Evolutionary conservation across 192 early-diverging fungal genomes (phyloP).

Genomic region (Backusella liffmaniae): DNA sequence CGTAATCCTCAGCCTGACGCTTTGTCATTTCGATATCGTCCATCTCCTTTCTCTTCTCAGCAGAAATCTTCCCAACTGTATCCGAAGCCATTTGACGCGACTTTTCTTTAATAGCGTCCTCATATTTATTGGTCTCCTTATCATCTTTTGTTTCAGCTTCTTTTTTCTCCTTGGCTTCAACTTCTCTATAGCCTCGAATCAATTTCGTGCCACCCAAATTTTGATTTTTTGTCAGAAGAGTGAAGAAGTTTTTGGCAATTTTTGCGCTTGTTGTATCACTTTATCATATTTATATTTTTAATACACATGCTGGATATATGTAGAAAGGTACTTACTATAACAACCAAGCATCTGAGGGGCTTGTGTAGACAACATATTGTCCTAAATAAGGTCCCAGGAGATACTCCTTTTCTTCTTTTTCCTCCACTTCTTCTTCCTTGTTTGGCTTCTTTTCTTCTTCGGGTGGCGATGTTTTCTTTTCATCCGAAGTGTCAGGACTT

Average conservation of each 20-base stretch:
- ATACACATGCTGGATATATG: background rate
- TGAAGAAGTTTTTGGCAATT: slow-evolving; percentile 51
- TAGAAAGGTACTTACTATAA: slow-evolving; percentile 34
- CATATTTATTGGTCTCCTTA: background rate
- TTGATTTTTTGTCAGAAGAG: slow-evolving; percentile 47
- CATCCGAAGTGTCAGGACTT: background rate
- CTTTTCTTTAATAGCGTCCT: background rate
- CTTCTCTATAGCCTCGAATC: slow-evolving; percentile 73
- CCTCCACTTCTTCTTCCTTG: background rate
- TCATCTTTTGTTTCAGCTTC: background rate
- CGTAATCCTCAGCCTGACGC: slow-evolving; percentile 47
- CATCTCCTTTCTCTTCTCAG: background rate
- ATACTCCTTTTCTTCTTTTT: slow-evolving; percentile 31
- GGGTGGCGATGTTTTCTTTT: background rate
- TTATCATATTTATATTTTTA: background rate
- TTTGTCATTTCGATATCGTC: background rate
- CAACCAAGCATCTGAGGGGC: slow-evolving; percentile 60
- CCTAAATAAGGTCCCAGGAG: slow-evolving; percentile 74
- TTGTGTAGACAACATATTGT: slow-evolving; percentile 73
- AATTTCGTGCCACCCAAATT: slow-evolving; percentile 68
- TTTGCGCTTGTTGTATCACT: slow-evolving; percentile 33
- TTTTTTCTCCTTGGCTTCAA: slow-evolving; percentile 34
- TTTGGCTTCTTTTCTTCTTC: background rate
- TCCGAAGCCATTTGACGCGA: background rate
- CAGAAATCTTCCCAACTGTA: background rate